Base-by-base conservation (phyloP, 495 filamentous ascomycete genomes). In the Aspergillus diversus region DNA sequence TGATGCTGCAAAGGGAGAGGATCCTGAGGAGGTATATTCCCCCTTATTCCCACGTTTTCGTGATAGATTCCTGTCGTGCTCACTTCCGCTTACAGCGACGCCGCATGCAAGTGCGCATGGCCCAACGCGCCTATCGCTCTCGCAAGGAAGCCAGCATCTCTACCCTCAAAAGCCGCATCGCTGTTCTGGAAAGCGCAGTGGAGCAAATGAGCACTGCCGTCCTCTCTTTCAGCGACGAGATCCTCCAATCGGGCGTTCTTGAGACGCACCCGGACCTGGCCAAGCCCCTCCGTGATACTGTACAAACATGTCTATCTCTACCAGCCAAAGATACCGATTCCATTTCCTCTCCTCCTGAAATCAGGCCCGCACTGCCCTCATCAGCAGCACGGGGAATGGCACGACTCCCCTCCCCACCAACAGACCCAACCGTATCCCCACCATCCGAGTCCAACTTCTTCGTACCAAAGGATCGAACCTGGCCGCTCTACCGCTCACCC, bases 21-120 rank as follows among this genome's bases (percentile, higher is more conserved):
- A 60, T n/a, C 59, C 69, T 11, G 69, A 69, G 55, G 69, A 71
- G 66, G 69, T 71, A 61, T 39, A 56, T 68, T 42, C 16, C 16
- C 5, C 31, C 13, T n/a, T 56, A 11, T 35, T 48, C 7, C n/a
- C 8, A 21, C 5, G 11, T 21, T 13, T 21, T 21, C 12, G 35
- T 12, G 35, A 43, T 55, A 21, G 32, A n/a, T 16, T 35, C 13
- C 21, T 12, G 9, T 17, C 21, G 0, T 6, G 5, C 16, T 52
- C 57, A 11, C 48, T 32, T 34, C 27, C 55, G 5, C 27, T 27
- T 43, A 32, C 67, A 96, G 91, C 86, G 91, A 52, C 87, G 92
- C 37, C 84, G 92, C 55, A 93, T 89, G n/a, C 92, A 96, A 75
- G 93, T 94, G 58, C 87, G 92, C 42, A 81, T 95, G 59, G 92